phyloP scores from a whole-genome alignment of 2,329 filamentous ascomycete genomes.

The Sporothrix pseudoabietina region DNA sequence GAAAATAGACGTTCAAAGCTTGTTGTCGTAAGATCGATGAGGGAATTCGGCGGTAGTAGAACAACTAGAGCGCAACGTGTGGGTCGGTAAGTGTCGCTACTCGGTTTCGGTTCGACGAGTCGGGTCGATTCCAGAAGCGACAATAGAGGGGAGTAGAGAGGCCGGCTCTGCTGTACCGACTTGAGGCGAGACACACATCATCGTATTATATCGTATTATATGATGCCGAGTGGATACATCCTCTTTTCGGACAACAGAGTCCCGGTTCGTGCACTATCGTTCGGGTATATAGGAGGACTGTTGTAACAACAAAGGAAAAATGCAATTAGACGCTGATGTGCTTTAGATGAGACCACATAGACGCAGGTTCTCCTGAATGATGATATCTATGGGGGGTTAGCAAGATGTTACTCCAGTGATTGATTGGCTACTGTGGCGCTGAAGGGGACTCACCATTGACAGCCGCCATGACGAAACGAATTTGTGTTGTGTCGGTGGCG shows the following conservation, averaged over 20 bases:
- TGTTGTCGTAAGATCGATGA: conserved; percentile 41
- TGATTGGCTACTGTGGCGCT: not conserved
- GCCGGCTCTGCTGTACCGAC: not conserved
- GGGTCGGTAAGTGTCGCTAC: not conserved
- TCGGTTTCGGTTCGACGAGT: not conserved
- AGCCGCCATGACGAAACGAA: conserved; percentile 98
- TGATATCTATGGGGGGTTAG: conserved; percentile 77
- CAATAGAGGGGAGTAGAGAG: conserved; percentile 5
- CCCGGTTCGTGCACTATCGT: conserved; percentile 28
- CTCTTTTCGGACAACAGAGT: not conserved
- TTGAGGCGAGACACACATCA: not conserved
- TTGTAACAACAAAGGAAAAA: conserved; percentile 31
- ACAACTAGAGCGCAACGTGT: conserved; percentile 7
- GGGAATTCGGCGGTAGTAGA: conserved; percentile 10
- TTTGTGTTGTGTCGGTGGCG: conserved; percentile 97
- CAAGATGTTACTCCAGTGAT: not conserved
- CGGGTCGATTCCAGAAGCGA: not conserved
- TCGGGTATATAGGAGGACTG: conserved; percentile 32
- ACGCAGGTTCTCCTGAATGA: conserved; percentile 98
- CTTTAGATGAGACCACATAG: conserved; percentile 38
- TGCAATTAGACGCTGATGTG: not conserved
- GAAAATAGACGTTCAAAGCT: conserved; percentile 38
- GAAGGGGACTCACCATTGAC: conserved; percentile 76
- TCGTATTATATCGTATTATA: not conserved
- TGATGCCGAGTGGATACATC: not conserved